Conservation (phyloP, 2,329 filamentous ascomycete species). For the Penicillium sp. region DNA sequence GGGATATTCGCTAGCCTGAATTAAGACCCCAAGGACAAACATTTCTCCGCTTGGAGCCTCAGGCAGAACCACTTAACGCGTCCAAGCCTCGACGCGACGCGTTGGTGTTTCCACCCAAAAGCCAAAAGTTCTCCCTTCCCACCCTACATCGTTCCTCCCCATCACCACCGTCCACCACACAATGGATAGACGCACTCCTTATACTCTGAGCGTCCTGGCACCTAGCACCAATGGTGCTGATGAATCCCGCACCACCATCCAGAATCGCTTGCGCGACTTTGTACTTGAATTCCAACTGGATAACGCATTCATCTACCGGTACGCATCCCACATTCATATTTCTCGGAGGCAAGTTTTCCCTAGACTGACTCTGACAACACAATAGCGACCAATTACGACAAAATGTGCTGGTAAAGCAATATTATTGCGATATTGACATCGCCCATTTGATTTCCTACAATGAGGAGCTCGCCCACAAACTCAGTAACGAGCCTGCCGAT, state of each 20-base stretch:
- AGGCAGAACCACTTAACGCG: slow-evolving; percentile 43
- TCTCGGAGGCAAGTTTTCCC: not conserved
- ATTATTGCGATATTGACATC: slow-evolving; percentile 94
- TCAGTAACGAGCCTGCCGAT: slow-evolving; percentile 85
- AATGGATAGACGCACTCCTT: slow-evolving; percentile 88
- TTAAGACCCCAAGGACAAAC: slow-evolving; percentile 5
- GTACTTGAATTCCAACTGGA: slow-evolving; percentile 91
- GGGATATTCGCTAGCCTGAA: slow-evolving; percentile 24
- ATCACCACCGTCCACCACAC: slow-evolving; percentile 23
- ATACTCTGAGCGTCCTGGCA: slow-evolving; percentile 77
- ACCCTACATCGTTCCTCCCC: slow-evolving; percentile 13
- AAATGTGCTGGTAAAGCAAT: slow-evolving; percentile 90
- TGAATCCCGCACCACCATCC: slow-evolving; percentile 69
- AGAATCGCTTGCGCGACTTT: slow-evolving; percentile 81
- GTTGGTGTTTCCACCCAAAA: slow-evolving; percentile 29
- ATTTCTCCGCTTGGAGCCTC: slow-evolving; percentile 13
- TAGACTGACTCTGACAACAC: slow-evolving; percentile 4
- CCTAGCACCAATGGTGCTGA: slow-evolving; percentile 63
- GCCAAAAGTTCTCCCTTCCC: slow-evolving; percentile 30
- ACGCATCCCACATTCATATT: slow-evolving; percentile 23
- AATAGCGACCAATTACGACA: slow-evolving; percentile 87
- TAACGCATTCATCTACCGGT: slow-evolving; percentile 94
- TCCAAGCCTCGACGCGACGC: slow-evolving; percentile 34
- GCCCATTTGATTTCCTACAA: slow-evolving; percentile 94
- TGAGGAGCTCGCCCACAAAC: slow-evolving; percentile 85